Conservation (phyloP, 208 protist species). For the Trypanosoma theileri region DNA sequence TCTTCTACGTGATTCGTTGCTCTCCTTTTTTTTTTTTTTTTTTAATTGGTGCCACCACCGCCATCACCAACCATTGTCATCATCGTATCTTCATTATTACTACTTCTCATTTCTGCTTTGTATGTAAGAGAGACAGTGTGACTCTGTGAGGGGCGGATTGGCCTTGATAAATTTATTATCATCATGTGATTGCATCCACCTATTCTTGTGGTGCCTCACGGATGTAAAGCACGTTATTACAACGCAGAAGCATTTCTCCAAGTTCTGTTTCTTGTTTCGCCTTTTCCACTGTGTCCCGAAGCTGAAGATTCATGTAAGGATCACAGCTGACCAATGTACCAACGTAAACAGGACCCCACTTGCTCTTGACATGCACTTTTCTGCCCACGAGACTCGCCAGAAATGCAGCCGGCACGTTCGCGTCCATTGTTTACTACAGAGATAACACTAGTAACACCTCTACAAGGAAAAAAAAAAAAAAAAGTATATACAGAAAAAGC, state of each 20-base stretch:
- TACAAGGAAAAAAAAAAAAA: constrained; percentile 22
- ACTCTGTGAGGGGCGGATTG: not conserved
- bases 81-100: not conserved
- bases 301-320: constrained; percentile 98
- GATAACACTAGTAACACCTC: constrained; percentile 7
- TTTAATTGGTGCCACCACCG: not conserved
- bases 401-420: constrained; percentile 87
- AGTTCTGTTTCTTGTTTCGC: constrained; percentile 72
- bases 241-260: constrained; percentile 84
- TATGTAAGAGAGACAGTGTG: no score
- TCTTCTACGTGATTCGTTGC: constrained; percentile 1
- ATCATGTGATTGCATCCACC: not conserved
- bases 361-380: constrained; percentile 96
- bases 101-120: no score
- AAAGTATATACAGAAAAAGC: constrained; percentile 26
- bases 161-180: constrained; percentile 6
- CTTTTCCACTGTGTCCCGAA: constrained; percentile 76
- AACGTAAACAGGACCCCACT: constrained; percentile 98
- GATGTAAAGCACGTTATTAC: constrained; percentile 92
- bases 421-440: constrained; percentile 44
- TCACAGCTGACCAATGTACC: constrained; percentile 95
- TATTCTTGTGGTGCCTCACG: constrained; percentile 53
- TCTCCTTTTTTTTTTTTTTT: not conserved
- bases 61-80: not conserved
- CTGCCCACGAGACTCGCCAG: constrained; percentile 94